Percentiles rank a stretch among this genome's conserved stretches.
Evolutionary conservation across 768 basidiomycete species (phyloP).

Genomic region (Phylloporus sp.): DNA sequence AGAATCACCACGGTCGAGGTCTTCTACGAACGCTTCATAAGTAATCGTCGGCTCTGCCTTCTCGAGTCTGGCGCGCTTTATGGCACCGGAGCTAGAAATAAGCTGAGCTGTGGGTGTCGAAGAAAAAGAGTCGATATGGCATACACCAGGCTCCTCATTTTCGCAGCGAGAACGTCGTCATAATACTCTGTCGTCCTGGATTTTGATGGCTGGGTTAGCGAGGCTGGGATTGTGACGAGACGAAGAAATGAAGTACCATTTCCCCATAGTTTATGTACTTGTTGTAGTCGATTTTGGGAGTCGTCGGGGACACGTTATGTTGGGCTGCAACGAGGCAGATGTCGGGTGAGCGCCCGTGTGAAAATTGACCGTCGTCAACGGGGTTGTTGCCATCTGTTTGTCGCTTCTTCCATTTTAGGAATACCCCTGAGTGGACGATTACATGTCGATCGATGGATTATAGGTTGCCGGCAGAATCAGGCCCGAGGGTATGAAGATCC

Average conservation of each 20-base stretch:
- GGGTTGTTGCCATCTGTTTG: slow-evolving; percentile 20
- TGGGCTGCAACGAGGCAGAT: slow-evolving; percentile 24
- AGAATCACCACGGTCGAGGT: slow-evolving; percentile 72
- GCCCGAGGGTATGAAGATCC: slow-evolving; percentile 1
- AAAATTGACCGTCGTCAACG: slow-evolving; percentile 17
- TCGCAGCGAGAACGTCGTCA: slow-evolving; percentile 68
- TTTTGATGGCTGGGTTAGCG: not conserved
- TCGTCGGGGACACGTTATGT: slow-evolving; percentile 4
- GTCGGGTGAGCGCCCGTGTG: slow-evolving; percentile 19
- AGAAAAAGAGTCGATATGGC: slow-evolving; percentile 23
- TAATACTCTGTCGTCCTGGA: slow-evolving; percentile 65
- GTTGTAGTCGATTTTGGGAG: slow-evolving; percentile 1
- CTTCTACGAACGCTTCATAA: slow-evolving; percentile 72
- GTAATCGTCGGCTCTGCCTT: slow-evolving; percentile 58
- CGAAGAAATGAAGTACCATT: slow-evolving; percentile 47
- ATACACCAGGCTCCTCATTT: slow-evolving; percentile 77
- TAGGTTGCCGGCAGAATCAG: not conserved
- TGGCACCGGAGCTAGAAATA: slow-evolving; percentile 58
- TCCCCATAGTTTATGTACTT: slow-evolving; percentile 50
- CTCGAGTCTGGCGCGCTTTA: slow-evolving; percentile 64
- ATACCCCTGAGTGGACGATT: not conserved
- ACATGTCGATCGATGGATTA: too few species aligned
- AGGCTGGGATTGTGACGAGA: not conserved
- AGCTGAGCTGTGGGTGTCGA: not conserved
- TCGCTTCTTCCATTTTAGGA: not conserved